Evolutionary conservation across 495 filamentous ascomycete genomes (phyloP), one percentile per base, ranked within the genome.

Genomic region (Tricharina praecox): DNA sequence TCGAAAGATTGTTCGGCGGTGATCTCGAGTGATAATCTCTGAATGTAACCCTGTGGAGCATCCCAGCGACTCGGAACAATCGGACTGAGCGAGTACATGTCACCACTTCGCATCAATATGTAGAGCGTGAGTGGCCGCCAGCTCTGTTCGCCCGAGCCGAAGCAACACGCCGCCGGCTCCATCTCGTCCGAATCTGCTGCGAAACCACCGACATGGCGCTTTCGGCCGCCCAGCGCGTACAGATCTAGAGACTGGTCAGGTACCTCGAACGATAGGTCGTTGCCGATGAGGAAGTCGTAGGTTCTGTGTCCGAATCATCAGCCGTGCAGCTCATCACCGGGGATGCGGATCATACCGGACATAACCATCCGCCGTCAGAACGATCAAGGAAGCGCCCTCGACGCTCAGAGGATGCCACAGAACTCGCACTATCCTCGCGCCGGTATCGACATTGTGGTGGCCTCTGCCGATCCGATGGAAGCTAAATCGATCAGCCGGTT

Each of bases 71-170:
- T 59, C 9, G 58, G 58, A 25, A 61, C 58, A n/a, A 61, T 35
- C 0, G 58, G 58, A 5, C 40, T 52, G 16, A 61, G 50, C 2
- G 50, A 53, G 9, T 61, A 61, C 3, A 61, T 52, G 44, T 61
- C 58, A 8, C 58, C 58, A 23, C 33, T 26, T 3, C 58, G 54
- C 58, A 61, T 61, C 43, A 61, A 50, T 23, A 61, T 58, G 35
- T 61, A 61, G 11, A 61, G 53, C 13, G 58, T 61, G 23, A 61
- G 55, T 18, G 53, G 58, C 4, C 58, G 41, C 58, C 58, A 61
- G 9, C 58, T 48, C 44, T 54, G 39, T 8, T 26, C 8, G 16
- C 58, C 58, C 4, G 46, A 51, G 0, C 48, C 58, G 16, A 61
- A 61, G 26, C 58, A 61, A 35, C 50, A 60, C 3, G 58, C 57